Conservation (phyloP, 2,329 filamentous ascomycete species). For the Botrytis porri region DNA sequence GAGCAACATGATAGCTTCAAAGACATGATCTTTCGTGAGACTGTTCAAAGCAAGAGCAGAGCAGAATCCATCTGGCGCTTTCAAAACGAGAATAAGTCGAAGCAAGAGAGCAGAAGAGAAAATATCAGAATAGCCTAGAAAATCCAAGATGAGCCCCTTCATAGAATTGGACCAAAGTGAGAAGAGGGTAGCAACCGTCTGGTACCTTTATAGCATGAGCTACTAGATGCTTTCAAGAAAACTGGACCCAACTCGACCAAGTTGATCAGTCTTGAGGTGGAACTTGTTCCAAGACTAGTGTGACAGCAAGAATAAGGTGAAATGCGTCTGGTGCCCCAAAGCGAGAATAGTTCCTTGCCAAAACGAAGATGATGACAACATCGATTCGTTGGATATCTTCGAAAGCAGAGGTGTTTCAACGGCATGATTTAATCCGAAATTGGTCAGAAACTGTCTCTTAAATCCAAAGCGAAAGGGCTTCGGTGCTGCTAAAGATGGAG, state of each 20-base stretch:
- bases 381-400: neutral
- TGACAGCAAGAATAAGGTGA: neutral
- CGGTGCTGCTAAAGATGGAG: neutral
- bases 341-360: neutral
- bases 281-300: neutral
- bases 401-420: neutral
- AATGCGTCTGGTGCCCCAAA: neutral
- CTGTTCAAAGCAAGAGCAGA: neutral
- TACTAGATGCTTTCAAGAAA: neutral
- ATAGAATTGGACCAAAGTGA: neutral
- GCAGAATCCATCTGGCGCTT: neutral
- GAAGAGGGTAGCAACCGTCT: neutral
- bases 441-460: neutral
- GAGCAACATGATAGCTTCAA: neutral
- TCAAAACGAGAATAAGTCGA: neutral
- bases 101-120: neutral
- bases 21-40: neutral
- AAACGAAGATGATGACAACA: neutral
- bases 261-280: neutral
- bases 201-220: neutral
- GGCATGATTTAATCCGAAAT: neutral
- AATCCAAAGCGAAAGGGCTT: neutral
- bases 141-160: neutral
- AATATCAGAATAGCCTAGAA: neutral
- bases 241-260: neutral